These are phyloP conservation scores for Leucocoprinus leucothites DNA, from an alignment of 768 basidiomycete genomes.

Conservation along the genomic window DNA sequence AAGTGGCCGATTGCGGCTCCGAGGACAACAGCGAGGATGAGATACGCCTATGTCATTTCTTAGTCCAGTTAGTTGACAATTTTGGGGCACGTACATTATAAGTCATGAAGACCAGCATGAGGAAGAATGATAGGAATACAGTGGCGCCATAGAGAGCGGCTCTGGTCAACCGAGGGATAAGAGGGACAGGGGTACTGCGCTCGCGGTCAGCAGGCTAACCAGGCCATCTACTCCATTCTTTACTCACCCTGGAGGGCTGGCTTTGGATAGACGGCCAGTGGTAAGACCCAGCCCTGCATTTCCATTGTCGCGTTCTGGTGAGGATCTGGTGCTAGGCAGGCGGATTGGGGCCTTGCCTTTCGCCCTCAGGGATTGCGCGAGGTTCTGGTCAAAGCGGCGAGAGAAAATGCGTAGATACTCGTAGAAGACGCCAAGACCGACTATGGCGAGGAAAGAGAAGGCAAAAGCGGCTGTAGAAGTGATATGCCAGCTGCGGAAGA, in stretches of 20 bases:
- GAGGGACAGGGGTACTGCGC: conserved; percentile 48
- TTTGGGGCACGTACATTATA: conserved; percentile 70
- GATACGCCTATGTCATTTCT: conserved; percentile 60
- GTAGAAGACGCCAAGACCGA: conserved; percentile 67
- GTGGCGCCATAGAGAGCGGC: conserved; percentile 72
- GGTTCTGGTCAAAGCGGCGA: conserved; percentile 52
- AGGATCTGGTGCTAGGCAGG: conserved; percentile 30
- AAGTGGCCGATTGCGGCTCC: conserved; percentile 86
- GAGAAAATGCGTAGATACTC: conserved; percentile 75
- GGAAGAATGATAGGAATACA: conserved; percentile 81
- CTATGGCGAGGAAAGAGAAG: conserved; percentile 63
- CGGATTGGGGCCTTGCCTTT: conserved; percentile 37
- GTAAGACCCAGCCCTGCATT: conserved; percentile 45
- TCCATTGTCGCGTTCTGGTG: conserved; percentile 42
- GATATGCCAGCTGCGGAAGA: conserved; percentile 80
- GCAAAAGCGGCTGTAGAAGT: conserved; percentile 51
- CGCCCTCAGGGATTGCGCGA: conserved; percentile 46
- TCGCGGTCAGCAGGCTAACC: background rate
- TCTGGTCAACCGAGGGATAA: conserved; percentile 49
- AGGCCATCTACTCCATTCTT: background rate
- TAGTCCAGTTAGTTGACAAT: background rate
- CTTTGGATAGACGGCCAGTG: conserved; percentile 39
- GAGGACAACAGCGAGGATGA: conserved; percentile 76
- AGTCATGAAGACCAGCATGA: conserved; percentile 97
- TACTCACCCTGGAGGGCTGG: conserved; percentile 40